Evolutionary conservation across 2,329 filamentous ascomycete genomes (phyloP).

Genomic region (Aureobasidium sp.): DNA sequence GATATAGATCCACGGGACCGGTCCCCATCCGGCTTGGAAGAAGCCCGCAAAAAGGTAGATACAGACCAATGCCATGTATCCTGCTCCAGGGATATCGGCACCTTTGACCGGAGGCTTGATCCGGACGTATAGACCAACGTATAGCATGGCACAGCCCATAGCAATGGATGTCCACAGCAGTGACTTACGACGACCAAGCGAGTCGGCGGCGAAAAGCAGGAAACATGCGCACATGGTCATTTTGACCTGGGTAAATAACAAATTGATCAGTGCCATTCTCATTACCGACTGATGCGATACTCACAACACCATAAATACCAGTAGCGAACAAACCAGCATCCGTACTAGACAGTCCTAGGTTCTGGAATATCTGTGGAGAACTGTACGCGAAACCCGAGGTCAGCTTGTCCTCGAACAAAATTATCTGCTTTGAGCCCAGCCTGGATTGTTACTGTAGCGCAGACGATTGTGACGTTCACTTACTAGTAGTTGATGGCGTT

Average conservation of each 20-base stretch:
- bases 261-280: background rate
- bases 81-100: constrained; percentile 53
- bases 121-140: constrained; percentile 65
- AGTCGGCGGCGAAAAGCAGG: constrained; percentile 67
- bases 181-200: constrained; percentile 58
- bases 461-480: background rate
- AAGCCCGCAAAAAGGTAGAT: constrained; percentile 66
- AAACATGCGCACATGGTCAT: constrained; percentile 57
- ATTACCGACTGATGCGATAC: background rate
- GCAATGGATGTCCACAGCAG: constrained; percentile 38
- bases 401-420: constrained; percentile 21
- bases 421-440: no score
- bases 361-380: constrained; percentile 57
- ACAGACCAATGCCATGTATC: constrained; percentile 63
- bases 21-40: constrained; percentile 44
- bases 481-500: constrained; percentile 11
- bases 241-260: constrained; percentile 48
- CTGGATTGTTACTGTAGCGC: background rate
- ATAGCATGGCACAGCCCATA: constrained; percentile 57
- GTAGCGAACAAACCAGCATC: constrained; percentile 61
- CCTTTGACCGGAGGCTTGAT: constrained; percentile 52
- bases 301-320: constrained; percentile 60
- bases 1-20: constrained; percentile 61
- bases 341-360: constrained; percentile 54
- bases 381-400: constrained; percentile 53